A percentile compares a stretch with the other conserved stretches of the same genome.
Conservation (phyloP, 148 eudicot genomes). For the Drosera capensis region DNA sequence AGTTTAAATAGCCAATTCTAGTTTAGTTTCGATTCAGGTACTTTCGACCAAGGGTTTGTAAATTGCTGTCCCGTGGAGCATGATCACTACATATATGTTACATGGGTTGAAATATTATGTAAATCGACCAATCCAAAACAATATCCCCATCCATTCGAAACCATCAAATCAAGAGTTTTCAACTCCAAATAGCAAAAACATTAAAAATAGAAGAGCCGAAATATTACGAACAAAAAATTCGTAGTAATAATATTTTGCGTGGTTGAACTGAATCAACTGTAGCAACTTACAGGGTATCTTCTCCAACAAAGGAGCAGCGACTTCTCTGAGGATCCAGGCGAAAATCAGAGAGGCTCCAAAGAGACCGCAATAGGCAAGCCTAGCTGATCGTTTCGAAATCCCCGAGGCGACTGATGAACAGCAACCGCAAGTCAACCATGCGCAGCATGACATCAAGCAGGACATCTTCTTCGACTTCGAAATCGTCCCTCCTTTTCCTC, state of each 20-base stretch:
- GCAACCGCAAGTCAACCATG: slow-evolving; percentile 72
- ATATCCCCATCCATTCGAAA: too few relatives aligned
- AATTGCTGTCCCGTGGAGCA: too few relatives aligned
- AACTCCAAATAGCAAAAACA: too few relatives aligned
- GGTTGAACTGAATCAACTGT: background rate
- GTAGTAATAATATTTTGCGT: background rate
- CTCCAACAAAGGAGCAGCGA: slow-evolving; percentile 58
- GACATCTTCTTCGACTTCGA: too few relatives aligned
- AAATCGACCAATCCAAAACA: too few relatives aligned
- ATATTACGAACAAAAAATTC: background rate
- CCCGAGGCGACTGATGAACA: slow-evolving; percentile 80
- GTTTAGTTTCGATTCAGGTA: too few relatives aligned
- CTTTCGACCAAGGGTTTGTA: too few relatives aligned
- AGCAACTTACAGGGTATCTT: slow-evolving; percentile 50
- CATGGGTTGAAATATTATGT: too few relatives aligned
- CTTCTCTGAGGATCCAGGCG: slow-evolving; percentile 87
- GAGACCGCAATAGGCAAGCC: slow-evolving; percentile 75
- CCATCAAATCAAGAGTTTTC: too few relatives aligned
- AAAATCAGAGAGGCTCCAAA: slow-evolving; percentile 68
- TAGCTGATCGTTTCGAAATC: slow-evolving; percentile 67
- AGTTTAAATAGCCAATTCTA: too few relatives aligned
- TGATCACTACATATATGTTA: too few relatives aligned
- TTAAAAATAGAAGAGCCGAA: background rate
- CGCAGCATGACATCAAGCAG: slow-evolving; percentile 64
- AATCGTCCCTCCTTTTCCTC: too few relatives aligned